Percentiles rank a stretch among this genome's conserved stretches.
These are phyloP conservation scores for Sorghum bicolor DNA, from an alignment of 176 grass and related monocot genomes.

Conservation along the genomic window DNA sequence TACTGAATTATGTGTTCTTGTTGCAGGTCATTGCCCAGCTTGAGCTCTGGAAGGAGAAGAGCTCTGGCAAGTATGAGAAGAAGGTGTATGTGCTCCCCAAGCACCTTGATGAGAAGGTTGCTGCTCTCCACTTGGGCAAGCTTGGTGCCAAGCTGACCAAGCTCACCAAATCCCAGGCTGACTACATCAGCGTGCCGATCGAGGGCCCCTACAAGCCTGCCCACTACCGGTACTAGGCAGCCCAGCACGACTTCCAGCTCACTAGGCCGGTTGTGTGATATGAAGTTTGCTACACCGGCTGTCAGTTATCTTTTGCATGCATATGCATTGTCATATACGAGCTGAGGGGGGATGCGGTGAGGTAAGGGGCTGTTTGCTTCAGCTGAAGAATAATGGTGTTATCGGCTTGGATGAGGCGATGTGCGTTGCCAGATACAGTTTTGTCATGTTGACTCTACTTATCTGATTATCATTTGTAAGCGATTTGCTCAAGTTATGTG, in stretches of 20 bases:
- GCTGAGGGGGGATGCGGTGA: not conserved
- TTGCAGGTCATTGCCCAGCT: slow-evolving; percentile 91
- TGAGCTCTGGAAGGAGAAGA: slow-evolving; percentile 94
- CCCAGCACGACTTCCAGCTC: slow-evolving; percentile 7
- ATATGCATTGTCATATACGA: slow-evolving; percentile 12
- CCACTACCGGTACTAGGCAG: slow-evolving; percentile 76
- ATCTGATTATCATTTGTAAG: slow-evolving; percentile 38
- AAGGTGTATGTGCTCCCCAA: slow-evolving; percentile 97
- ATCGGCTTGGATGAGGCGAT: not conserved
- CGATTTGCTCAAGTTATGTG: not conserved
- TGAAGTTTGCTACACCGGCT: not conserved
- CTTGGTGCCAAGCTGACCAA: slow-evolving; percentile 88
- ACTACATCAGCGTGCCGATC: slow-evolving; percentile 69
- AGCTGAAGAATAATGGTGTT: slow-evolving; percentile 33
- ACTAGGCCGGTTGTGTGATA: not conserved
- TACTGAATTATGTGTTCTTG: not conserved
- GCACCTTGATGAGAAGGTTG: slow-evolving; percentile 98
- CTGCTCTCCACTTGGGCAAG: slow-evolving; percentile 85
- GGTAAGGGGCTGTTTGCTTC: slow-evolving; percentile 1
- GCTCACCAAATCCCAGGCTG: slow-evolving; percentile 64
- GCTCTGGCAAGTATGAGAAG: slow-evolving; percentile 87
- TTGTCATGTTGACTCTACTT: slow-evolving; percentile 20
- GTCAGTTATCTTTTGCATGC: slow-evolving; percentile 14
- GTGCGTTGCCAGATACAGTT: slow-evolving; percentile 24
- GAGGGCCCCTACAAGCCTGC: slow-evolving; percentile 90